Conservation (phyloP, 2,329 filamentous ascomycete genomes). For the Fusarium anguioides region DNA sequence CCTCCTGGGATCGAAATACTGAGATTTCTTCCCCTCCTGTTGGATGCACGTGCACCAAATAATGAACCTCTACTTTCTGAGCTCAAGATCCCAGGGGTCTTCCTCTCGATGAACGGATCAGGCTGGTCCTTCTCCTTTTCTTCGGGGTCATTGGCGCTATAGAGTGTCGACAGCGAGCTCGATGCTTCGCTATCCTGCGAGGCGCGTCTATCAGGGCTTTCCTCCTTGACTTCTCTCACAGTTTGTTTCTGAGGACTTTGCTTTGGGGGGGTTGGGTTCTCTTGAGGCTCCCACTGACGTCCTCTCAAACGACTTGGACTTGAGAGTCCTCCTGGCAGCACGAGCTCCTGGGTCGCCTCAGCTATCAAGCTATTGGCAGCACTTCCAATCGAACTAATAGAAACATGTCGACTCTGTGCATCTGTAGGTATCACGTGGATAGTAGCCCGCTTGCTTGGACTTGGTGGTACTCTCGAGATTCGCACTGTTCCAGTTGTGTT, state of each 20-base stretch:
- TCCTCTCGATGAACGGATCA: slow-evolving; percentile 50
- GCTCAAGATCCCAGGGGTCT: background rate
- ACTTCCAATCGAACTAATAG: slow-evolving; percentile 50
- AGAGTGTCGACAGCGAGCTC: slow-evolving; percentile 66
- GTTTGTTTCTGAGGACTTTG: slow-evolving; percentile 6
- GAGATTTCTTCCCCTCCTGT: slow-evolving; percentile 37
- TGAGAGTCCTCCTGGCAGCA: slow-evolving; percentile 52
- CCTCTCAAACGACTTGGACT: slow-evolving; percentile 58
- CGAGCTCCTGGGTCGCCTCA: slow-evolving; percentile 50
- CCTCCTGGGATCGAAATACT: slow-evolving; percentile 30
- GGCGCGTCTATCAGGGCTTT: slow-evolving; percentile 38
- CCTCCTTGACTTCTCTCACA: slow-evolving; percentile 20
- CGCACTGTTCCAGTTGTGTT: slow-evolving; percentile 39
- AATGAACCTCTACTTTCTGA: slow-evolving; percentile 26
- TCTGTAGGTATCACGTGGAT: slow-evolving; percentile 32
- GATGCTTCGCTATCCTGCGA: slow-evolving; percentile 60
- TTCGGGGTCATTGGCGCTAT: slow-evolving; percentile 64
- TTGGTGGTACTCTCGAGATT: slow-evolving; percentile 37
- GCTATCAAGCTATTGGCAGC: slow-evolving; percentile 56
- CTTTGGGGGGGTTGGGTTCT: slow-evolving; percentile 2
- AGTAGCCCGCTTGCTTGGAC: slow-evolving; percentile 46
- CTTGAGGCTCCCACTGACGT: slow-evolving; percentile 42
- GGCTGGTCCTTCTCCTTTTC: slow-evolving; percentile 49
- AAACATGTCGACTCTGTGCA: slow-evolving; percentile 42
- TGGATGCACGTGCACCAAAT: slow-evolving; percentile 34